These are phyloP conservation scores for Bruguiera hainesii DNA, from an alignment of 441 rosid genomes.

Conservation along the genomic window DNA sequence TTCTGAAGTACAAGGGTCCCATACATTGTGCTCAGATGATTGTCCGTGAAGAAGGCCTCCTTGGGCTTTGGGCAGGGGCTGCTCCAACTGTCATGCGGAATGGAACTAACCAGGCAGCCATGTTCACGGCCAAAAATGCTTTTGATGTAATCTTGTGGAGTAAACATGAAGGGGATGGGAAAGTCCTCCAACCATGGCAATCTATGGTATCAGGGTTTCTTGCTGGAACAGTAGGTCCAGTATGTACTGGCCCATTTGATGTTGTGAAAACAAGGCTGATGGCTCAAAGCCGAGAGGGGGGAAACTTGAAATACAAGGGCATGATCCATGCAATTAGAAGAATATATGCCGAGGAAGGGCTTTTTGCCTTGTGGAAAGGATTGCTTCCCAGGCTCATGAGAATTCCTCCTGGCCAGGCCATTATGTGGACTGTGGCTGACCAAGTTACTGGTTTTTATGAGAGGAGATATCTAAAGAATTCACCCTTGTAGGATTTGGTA, in stretches of 20 bases:
- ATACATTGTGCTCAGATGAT: constrained; percentile 73
- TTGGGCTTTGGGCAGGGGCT: constrained; percentile 95
- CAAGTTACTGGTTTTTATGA: constrained; percentile 69
- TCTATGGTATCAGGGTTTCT: constrained; percentile 96
- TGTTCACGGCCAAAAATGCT: constrained; percentile 88
- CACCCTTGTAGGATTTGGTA: constrained; percentile 36
- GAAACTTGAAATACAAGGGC: constrained; percentile 70
- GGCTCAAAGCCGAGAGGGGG: constrained; percentile 76
- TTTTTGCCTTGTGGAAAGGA: constrained; percentile 84
- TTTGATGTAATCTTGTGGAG: constrained; percentile 82
- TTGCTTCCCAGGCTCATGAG: constrained; percentile 94
- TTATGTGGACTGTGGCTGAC: constrained; percentile 88
- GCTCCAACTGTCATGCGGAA: constrained; percentile 95
- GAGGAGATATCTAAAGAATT: constrained; percentile 39
- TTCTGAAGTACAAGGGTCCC: constrained; percentile 88
- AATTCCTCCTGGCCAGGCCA: constrained; percentile 83
- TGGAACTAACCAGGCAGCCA: constrained; percentile 95
- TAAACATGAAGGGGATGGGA: constrained; percentile 93
- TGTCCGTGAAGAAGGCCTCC: constrained; percentile 64
- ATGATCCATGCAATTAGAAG: constrained; percentile 87
- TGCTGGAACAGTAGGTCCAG: constrained; percentile 90
- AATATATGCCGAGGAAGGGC: constrained; percentile 80
- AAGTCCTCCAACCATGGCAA: constrained; percentile 82
- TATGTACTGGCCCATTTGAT: constrained; percentile 94
- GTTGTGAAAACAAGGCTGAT: constrained; percentile 93